phyloP scores from a whole-genome alignment of 2,329 filamentous ascomycete genomes.

The Phaeosphaeriaceae sp. region DNA sequence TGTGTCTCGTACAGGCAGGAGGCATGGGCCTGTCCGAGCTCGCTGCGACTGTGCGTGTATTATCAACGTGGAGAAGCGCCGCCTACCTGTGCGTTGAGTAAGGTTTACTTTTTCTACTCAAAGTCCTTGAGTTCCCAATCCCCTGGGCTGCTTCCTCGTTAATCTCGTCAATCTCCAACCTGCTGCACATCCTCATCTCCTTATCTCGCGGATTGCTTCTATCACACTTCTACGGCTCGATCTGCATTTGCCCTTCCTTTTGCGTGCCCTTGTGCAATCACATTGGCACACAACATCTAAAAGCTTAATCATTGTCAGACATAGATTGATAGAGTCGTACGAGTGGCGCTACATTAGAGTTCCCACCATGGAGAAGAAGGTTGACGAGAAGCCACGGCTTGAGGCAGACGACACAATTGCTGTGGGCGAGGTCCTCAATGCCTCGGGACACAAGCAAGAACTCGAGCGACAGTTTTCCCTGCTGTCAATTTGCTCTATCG shows the following conservation, averaged over 20 bases:
- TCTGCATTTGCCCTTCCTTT: constrained; percentile 9
- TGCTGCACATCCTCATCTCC: not conserved
- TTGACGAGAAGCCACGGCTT: constrained; percentile 16
- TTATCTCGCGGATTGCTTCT: not conserved
- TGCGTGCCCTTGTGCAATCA: not conserved
- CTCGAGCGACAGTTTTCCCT: constrained; percentile 59
- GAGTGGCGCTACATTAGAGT: not conserved
- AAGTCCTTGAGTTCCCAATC: constrained; percentile 1
- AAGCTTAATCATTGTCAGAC: not conserved
- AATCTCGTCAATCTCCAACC: not conserved
- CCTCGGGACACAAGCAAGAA: constrained; percentile 60
- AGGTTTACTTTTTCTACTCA: constrained; percentile 1
- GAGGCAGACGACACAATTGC: constrained; percentile 26
- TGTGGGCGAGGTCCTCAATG: constrained; percentile 53
- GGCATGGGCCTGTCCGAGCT: constrained; percentile 1
- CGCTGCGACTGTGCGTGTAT: not conserved
- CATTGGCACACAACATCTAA: not conserved
- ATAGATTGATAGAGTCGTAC: not conserved
- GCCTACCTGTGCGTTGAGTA: not conserved
- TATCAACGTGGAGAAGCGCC: not conserved
- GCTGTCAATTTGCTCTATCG: constrained; percentile 55
- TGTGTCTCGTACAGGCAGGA: not conserved
- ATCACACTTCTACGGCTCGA: constrained; percentile 2
- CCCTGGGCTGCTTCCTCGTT: not conserved
- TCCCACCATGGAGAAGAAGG: constrained; percentile 15